Base-by-base conservation (phyloP, 352 stramenopile species). In the Peronospora belbahrii region DNA sequence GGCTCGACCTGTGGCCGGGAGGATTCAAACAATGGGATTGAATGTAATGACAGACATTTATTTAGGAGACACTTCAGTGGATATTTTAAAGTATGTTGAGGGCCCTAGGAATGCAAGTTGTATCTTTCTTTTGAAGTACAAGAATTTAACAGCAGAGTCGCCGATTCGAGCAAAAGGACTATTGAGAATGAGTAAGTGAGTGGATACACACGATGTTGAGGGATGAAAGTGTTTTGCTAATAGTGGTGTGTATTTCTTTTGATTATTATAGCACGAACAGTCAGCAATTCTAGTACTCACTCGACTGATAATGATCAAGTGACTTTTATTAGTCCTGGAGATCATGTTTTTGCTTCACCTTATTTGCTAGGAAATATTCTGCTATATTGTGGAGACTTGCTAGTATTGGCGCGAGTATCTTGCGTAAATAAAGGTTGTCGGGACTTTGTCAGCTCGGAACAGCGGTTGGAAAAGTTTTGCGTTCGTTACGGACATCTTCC, bases 281-380 rank as follows among this genome's bases (percentile, higher is more conserved):
- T 62, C 40, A 62, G 59, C 31, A 47, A 62, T 40, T 67, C 65
- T 15, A 58, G 50, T 32, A 25, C 36, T 6, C 48, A 56, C 1
- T 56, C 55, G n/a, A 47, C 38, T 5, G 59, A 67, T 19, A 54
- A 49, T 18, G 54, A 65, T 8, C 5, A 30, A 6, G 53, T 17
- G 9, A 33, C 20, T 6, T 18, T 24, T 6, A 8, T 14, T 9
- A 42, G 44, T 3, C 20, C 36, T 28, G 67, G 56, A 1, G 65
- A 74, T 11, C 61, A 72, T 28, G 88, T 77, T 40, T 58, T 88
- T 15, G 54, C 62, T 32, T 79, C 66, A 18, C 62, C 68, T 24
- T 88, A 77, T 36, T 41, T 91, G n/a, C 45, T 93, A 7, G 79
- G 79, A n/a, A 82, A 39, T 2, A 85, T 93, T 40, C 41, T 93